These are phyloP conservation scores for Haplosporangium sp. DNA, from an alignment of 371 early-diverging fungal genomes.

Conservation along the genomic window DNA sequence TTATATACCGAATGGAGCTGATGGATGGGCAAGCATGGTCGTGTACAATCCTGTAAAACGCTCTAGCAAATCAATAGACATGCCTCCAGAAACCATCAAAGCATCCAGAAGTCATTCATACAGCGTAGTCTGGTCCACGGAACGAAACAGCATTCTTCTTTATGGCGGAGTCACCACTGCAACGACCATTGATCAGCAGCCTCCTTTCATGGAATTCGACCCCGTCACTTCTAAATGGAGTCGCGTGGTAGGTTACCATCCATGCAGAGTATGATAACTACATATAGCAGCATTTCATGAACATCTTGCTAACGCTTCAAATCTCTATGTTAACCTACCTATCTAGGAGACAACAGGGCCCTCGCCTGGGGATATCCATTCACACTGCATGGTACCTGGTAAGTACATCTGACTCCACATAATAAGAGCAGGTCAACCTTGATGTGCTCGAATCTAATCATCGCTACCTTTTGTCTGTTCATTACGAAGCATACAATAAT, in stretches of 20 bases:
- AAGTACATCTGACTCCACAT: not conserved
- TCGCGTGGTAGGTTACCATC: too few species aligned
- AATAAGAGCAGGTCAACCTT: not conserved
- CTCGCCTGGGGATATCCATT: conserved; percentile 1
- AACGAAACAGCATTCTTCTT: conserved; percentile 2
- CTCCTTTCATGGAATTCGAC: too few species aligned
- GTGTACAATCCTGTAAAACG: not conserved
- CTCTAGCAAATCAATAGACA: too few species aligned
- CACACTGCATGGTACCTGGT: conserved; percentile 11
- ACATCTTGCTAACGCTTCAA: too few species aligned
- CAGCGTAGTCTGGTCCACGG: conserved; percentile 1
- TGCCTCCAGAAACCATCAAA: not conserved
- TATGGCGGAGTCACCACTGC: conserved; percentile 3
- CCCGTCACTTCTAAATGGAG: too few species aligned
- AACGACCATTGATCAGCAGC: too few species aligned
- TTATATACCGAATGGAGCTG: not conserved
- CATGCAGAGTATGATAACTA: too few species aligned
- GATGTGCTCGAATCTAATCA: not conserved
- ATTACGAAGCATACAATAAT: conserved; percentile 4
- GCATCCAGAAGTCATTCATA: not conserved
- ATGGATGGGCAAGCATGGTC: not conserved
- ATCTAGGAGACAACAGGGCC: not conserved
- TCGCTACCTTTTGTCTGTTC: not conserved
- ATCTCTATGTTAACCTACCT: not conserved
- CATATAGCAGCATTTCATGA: not conserved